These are phyloP conservation scores for Mycena rebaudengoi DNA, from an alignment of 768 basidiomycete genomes.

Conservation along the genomic window DNA sequence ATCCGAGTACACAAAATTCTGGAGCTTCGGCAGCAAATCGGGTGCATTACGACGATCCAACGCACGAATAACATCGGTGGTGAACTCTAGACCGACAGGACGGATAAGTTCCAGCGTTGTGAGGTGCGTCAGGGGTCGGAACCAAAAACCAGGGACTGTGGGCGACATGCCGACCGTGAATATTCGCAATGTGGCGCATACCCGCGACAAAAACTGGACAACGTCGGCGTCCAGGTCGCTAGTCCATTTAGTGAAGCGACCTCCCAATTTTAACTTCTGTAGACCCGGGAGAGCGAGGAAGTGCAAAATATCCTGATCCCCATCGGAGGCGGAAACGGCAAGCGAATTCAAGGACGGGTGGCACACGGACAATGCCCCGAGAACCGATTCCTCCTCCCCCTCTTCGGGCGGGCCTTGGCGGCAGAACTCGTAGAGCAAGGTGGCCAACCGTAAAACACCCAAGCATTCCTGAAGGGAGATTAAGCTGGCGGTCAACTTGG, in stretches of 20 bases:
- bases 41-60: conserved; percentile 5
- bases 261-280: neutral
- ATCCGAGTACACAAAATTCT: neutral
- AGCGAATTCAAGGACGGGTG: conserved; percentile 2
- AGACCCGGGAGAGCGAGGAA: conserved; percentile 6
- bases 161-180: conserved; percentile 1
- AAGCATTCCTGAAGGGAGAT: neutral
- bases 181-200: neutral
- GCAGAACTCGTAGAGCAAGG: conserved; percentile 7
- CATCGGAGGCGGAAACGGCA: neutral
- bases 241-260: neutral
- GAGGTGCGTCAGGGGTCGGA: neutral
- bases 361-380: neutral
- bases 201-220: neutral
- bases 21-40: conserved; percentile 11
- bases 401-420: conserved; percentile 1
- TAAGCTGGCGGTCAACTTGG: neutral
- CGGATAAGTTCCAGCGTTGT: conserved; percentile 6
- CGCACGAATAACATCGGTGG: neutral
- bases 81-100: neutral
- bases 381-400: neutral
- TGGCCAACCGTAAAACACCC: neutral
- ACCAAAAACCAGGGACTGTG: neutral
- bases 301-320: neutral
- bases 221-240: neutral